Evolutionary conservation across 805 yeast species (phyloP), one percentile per base, ranked within the genome.

Genomic region (Wickerhamiella domercqiae): DNA sequence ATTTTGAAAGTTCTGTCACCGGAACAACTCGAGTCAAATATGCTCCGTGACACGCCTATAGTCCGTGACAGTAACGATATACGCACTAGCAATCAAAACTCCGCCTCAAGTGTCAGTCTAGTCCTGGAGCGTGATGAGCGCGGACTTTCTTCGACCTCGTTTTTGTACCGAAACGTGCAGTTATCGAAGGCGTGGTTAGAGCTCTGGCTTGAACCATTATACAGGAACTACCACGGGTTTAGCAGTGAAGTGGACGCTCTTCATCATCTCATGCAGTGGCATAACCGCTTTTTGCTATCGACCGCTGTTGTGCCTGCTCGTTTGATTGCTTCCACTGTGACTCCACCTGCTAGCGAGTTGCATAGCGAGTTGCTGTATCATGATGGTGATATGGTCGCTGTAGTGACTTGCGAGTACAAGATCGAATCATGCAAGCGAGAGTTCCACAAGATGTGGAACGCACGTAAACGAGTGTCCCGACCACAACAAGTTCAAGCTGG

Each of bases 211-310:
- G 90, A 82, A 53, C 73, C 74, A 18, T 64, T 83, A 34, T 75
- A 73, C 53, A 68, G 80, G 52, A 66, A 68, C 35, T 83, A 78
- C 59, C 51, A 50, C 32, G 67, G 67, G 40, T 80, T 80, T 58
- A 68, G 69, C 11, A 68, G 69, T 38, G 78, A 60, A 22, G 44
- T 45, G 32, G 51, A 59, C 5, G 86, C 90, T 0, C 53, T 87
- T 31, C 70, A 81, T n/a, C 97, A 90, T 54, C 64, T 84, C 32
- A 63, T 84, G 47, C 96, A 83, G 57, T 90, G 97, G 98, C 98
- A 87, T 54, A 94, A 95, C 9, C 72, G 70, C 21, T 60, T 79
- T 20, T 64, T 90, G 47, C 68, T 78, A 38, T 78, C 73, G 50
- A 66, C 90, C 3, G 78, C 83, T 0, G 56, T 87, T 13, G 70